A percentile compares a stretch with the other conserved stretches of the same genome.
Evolutionary conservation across 2,329 filamentous ascomycete genomes (phyloP).

Genomic region (Ophiostoma sp.): DNA sequence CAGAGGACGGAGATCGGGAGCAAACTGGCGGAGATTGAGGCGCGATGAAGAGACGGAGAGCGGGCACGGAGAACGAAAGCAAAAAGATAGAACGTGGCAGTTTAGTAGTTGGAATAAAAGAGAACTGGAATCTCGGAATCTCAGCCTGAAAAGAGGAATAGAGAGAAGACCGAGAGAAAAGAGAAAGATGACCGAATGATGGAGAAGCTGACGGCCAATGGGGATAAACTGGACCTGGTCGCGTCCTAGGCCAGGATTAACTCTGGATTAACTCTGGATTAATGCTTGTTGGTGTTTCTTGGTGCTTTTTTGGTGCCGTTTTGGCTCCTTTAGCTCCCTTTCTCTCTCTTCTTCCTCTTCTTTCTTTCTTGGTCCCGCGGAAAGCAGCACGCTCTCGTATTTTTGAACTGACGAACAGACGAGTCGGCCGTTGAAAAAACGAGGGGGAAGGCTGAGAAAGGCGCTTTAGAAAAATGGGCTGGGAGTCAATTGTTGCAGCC

Average conservation of each 20-base stretch:
- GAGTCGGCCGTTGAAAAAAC: background rate
- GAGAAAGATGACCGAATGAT: background rate
- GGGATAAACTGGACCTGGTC: background rate
- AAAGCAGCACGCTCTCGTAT: constrained; percentile 7
- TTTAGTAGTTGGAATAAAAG: background rate
- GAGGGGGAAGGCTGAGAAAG: background rate
- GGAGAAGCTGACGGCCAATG: constrained; percentile 1
- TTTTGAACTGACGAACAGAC: constrained; percentile 5
- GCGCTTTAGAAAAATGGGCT: background rate
- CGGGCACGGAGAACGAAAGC: background rate
- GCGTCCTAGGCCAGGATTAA: background rate
- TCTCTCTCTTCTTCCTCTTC: background rate
- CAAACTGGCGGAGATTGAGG: background rate
- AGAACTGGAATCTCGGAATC: background rate
- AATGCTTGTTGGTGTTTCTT: background rate
- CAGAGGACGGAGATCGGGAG: background rate
- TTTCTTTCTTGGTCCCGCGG: background rate
- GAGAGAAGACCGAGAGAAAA: background rate
- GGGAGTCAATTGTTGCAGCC: constrained; percentile 7
- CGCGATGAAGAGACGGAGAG: background rate
- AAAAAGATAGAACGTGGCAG: background rate
- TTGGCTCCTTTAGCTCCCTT: background rate
- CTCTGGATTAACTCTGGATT: background rate
- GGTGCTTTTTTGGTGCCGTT: background rate
- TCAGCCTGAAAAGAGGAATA: background rate